phyloP scores from a whole-genome alignment of 1,284 basidiomycete genomes.

The Inonotus obliquus region DNA sequence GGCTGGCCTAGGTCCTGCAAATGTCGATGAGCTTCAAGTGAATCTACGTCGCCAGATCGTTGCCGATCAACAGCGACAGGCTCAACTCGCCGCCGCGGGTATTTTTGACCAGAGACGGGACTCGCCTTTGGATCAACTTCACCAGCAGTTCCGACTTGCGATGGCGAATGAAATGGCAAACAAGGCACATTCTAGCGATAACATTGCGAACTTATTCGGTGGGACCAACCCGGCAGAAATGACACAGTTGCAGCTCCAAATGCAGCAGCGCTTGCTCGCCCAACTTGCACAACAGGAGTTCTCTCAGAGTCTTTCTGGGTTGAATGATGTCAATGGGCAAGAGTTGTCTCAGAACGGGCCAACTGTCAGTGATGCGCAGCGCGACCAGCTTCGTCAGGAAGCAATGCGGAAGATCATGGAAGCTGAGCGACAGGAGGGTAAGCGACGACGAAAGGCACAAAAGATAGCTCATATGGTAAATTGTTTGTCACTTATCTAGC shows the following conservation, averaged over 20 bases:
- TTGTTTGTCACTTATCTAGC: conserved; percentile 12
- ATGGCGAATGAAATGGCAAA: conserved; percentile 14
- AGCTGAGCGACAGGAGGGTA: conserved; percentile 82
- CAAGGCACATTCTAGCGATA: conserved; percentile 4
- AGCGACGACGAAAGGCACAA: conserved; percentile 69
- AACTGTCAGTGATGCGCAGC: conserved; percentile 42
- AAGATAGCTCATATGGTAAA: conserved; percentile 85
- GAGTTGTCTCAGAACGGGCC: conserved; percentile 13
- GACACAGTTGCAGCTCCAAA: conserved; percentile 59
- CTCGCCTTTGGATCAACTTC: conserved; percentile 13
- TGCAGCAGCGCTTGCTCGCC: conserved; percentile 66
- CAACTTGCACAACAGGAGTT: conserved; percentile 70
- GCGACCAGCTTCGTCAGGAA: conserved; percentile 66
- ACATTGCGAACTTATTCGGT: conserved; percentile 6
- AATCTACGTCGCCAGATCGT: conserved; percentile 14
- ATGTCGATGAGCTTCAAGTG: conserved; percentile 10
- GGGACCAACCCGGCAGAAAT: conserved; percentile 15
- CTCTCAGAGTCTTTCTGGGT: conserved; percentile 53
- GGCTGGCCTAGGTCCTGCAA: background rate
- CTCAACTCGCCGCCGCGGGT: conserved; percentile 35
- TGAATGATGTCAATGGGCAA: conserved; percentile 28
- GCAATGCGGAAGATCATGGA: conserved; percentile 85
- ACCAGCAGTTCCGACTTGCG: conserved; percentile 12
- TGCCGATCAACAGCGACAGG: conserved; percentile 19
- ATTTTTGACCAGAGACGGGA: conserved; percentile 36